Percentiles rank a stretch among this genome's conserved stretches.
Evolutionary conservation across 2,329 filamentous ascomycete species (phyloP).

Genomic region (Orbilia ellipsospora): DNA sequence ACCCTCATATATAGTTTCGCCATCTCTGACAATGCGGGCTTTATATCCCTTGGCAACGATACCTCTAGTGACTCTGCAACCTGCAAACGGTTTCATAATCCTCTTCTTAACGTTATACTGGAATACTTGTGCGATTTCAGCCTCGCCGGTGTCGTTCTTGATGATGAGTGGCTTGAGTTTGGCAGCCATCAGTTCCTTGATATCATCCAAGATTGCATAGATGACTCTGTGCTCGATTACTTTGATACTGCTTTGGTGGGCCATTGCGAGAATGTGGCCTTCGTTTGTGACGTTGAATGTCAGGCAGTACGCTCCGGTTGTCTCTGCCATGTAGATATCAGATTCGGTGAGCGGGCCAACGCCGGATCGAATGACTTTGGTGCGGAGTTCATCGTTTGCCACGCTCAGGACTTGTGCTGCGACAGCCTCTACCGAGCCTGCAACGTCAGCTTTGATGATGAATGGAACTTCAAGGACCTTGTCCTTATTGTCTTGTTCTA

Average conservation of each 20-base stretch:
- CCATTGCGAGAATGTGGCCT: conserved; percentile 74
- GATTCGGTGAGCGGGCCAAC: conserved; percentile 85
- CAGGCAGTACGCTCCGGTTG: conserved; percentile 75
- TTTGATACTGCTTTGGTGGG: conserved; percentile 76
- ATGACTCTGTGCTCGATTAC: conserved; percentile 90
- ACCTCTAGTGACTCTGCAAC: conserved; percentile 87
- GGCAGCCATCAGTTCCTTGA: conserved; percentile 75
- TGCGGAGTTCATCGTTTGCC: conserved; percentile 83
- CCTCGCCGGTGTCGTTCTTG: conserved; percentile 83
- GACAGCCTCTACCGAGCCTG: conserved; percentile 92
- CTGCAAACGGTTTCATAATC: conserved; percentile 79
- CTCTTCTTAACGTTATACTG: conserved; percentile 81
- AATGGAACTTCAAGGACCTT: conserved; percentile 74
- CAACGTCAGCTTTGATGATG: conserved; percentile 90
- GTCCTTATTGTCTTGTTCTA: conserved; percentile 60
- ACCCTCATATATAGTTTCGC: conserved; percentile 84
- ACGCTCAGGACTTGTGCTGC: conserved; percentile 79
- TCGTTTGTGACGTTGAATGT: conserved; percentile 84
- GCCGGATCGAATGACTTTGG: conserved; percentile 79
- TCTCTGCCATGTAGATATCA: conserved; percentile 87
- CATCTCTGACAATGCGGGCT: conserved; percentile 74
- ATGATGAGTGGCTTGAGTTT: conserved; percentile 75
- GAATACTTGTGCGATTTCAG: conserved; percentile 85
- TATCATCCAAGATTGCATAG: conserved; percentile 80
- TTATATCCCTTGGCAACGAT: conserved; percentile 72